Evolutionary conservation across 2,329 filamentous ascomycete species (phyloP).

Genomic region (Scytalidium sp.): DNA sequence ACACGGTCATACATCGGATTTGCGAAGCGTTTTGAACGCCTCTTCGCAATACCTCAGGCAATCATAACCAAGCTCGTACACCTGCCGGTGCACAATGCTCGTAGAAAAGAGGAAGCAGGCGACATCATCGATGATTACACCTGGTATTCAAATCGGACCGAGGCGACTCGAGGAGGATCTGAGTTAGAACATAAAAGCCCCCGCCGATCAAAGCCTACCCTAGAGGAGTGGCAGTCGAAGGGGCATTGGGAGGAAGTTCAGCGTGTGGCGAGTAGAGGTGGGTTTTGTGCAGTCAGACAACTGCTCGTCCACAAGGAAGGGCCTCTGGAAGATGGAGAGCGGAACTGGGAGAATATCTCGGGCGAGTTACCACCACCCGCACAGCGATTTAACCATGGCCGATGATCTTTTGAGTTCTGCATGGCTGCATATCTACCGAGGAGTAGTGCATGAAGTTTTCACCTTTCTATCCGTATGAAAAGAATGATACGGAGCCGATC

Average conservation of each 20-base stretch:
- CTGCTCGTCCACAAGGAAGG: slow-evolving; percentile 42
- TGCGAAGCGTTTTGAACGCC: slow-evolving; percentile 61
- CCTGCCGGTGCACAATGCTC: slow-evolving; percentile 58
- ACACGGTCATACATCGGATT: slow-evolving; percentile 58
- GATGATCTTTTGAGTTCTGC: neutral
- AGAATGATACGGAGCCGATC: too few species aligned
- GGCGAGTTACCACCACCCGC: slow-evolving; percentile 23
- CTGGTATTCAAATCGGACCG: slow-evolving; percentile 34
- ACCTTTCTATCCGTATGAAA: too few species aligned
- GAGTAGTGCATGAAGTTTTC: too few species aligned
- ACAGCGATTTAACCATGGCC: neutral
- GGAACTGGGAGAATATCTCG: slow-evolving; percentile 29
- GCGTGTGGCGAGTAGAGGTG: slow-evolving; percentile 45
- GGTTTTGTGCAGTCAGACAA: slow-evolving; percentile 54
- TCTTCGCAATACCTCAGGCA: slow-evolving; percentile 58
- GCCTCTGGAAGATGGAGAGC: slow-evolving; percentile 19
- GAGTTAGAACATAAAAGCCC: neutral
- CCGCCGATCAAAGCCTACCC: neutral
- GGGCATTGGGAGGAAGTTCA: slow-evolving; percentile 39
- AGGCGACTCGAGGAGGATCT: too few species aligned
- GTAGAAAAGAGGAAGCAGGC: slow-evolving; percentile 57
- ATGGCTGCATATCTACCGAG: too few species aligned
- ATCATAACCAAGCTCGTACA: slow-evolving; percentile 53
- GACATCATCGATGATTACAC: slow-evolving; percentile 48
- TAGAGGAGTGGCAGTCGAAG: slow-evolving; percentile 21